A percentile compares a stretch with the other conserved stretches of the same genome.
These are phyloP conservation scores for Gossypium lobatum DNA, from an alignment of 441 rosid species.

Conservation along the genomic window DNA sequence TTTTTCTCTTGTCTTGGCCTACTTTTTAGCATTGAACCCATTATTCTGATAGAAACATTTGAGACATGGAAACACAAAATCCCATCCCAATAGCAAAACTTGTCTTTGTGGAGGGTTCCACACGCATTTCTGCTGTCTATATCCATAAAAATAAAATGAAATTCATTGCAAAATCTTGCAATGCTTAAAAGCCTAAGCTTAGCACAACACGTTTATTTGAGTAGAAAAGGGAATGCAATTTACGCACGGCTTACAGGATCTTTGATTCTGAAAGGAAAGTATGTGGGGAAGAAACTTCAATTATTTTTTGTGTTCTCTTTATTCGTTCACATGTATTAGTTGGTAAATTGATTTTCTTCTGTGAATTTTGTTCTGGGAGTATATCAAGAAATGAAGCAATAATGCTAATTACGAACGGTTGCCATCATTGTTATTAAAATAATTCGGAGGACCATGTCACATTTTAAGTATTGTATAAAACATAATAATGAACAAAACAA, in stretches of 20 bases:
- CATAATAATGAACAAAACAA: too few species aligned
- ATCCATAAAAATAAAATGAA: not conserved
- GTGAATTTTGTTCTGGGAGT: not conserved
- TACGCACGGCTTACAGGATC: not conserved
- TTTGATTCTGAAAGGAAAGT: not conserved
- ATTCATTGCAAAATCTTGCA: not conserved
- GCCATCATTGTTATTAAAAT: too few species aligned
- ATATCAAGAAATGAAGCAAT: too few species aligned
- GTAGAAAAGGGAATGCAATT: not conserved
- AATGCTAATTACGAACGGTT: too few species aligned
- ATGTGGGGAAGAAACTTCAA: not conserved
- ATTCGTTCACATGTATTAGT: not conserved
- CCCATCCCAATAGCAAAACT: not conserved
- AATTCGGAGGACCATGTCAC: too few species aligned
- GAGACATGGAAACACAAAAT: not conserved
- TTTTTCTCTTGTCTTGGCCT: not conserved
- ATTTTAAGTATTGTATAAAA: too few species aligned
- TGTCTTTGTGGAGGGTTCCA: constrained; percentile 8
- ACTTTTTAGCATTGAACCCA: not conserved
- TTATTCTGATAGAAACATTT: not conserved
- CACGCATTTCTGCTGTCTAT: constrained; percentile 6
- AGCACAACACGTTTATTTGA: not conserved
- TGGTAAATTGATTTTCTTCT: not conserved
- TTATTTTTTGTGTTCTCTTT: not conserved
- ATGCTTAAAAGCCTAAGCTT: not conserved